A percentile compares a stretch with the other conserved stretches of the same genome.
Conservation (phyloP, 805 yeast genomes). For the Nadsonia fulvescens region DNA sequence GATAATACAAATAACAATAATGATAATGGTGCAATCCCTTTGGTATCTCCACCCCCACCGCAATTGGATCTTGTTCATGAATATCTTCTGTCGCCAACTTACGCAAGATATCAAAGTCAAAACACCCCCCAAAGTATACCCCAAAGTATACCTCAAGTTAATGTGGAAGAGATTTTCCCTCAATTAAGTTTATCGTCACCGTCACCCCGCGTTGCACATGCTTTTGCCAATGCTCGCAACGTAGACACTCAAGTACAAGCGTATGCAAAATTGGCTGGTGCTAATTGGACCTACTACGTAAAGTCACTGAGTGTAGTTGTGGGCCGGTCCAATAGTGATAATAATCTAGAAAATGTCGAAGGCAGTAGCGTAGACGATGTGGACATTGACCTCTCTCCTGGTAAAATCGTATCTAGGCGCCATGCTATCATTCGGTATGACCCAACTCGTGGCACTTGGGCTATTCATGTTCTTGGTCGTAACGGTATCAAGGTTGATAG, state of each 20-base stretch:
- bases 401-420: conserved; percentile 85
- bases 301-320: conserved; percentile 56
- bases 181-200: too few relatives aligned
- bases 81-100: too few relatives aligned
- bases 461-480: conserved; percentile 63
- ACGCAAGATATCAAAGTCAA: too few relatives aligned
- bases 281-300: conserved; percentile 86
- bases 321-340: conserved; percentile 58
- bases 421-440: conserved; percentile 80
- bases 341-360: conserved; percentile 12
- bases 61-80: too few relatives aligned
- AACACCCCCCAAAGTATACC: too few relatives aligned
- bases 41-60: too few relatives aligned
- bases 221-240: too few relatives aligned
- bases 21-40: too few relatives aligned
- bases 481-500: conserved; percentile 90
- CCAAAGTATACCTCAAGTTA: too few relatives aligned
- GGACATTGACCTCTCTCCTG: conserved; percentile 89
- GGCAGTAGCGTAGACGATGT: conserved; percentile 20
- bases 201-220: too few relatives aligned
- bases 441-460: conserved; percentile 65
- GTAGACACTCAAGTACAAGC: conserved; percentile 84
- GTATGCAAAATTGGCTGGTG: conserved; percentile 87
- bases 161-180: too few relatives aligned
- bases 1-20: too few relatives aligned